These are phyloP conservation scores for Pholiota adiposa DNA, from an alignment of 1,284 basidiomycete genomes.

Conservation along the genomic window DNA sequence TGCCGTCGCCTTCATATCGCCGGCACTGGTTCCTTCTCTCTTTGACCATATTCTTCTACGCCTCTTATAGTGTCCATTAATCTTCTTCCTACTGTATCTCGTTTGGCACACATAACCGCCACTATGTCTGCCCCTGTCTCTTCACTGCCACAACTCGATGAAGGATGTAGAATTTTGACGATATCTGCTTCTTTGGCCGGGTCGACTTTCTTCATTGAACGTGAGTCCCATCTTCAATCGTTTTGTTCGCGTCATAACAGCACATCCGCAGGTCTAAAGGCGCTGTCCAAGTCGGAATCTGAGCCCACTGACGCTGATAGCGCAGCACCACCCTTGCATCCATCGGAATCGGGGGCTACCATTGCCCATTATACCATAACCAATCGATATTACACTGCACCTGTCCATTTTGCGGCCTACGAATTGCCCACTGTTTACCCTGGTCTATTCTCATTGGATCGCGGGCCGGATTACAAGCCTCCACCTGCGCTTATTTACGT, in stretches of 20 bases:
- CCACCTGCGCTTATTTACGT: slow-evolving; percentile 74
- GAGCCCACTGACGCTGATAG: slow-evolving; percentile 11
- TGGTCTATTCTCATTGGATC: slow-evolving; percentile 9
- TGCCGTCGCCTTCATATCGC: background rate
- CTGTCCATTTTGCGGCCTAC: slow-evolving; percentile 69
- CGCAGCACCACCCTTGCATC: slow-evolving; percentile 9
- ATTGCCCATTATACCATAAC: slow-evolving; percentile 73
- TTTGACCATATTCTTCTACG: background rate
- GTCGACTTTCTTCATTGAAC: slow-evolving; percentile 13
- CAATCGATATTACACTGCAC: slow-evolving; percentile 86
- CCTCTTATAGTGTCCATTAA: background rate
- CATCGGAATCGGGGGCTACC: background rate
- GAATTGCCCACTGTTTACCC: slow-evolving; percentile 37
- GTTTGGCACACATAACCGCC: background rate
- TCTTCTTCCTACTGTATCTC: background rate
- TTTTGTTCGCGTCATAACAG: background rate
- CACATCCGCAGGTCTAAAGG: background rate
- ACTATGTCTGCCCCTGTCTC: background rate
- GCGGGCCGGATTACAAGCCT: slow-evolving; percentile 4
- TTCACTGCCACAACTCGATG: background rate
- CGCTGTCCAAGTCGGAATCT: slow-evolving; percentile 2
- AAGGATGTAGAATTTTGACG: slow-evolving; percentile 17
- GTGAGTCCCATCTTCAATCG: slow-evolving; percentile 8
- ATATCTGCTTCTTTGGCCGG: slow-evolving; percentile 14
- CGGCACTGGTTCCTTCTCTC: background rate